Evolutionary conservation across 116 monocot genomes (phyloP), one percentile per base, ranked within the genome.

Genomic region (Papilionanthe hybrid): DNA sequence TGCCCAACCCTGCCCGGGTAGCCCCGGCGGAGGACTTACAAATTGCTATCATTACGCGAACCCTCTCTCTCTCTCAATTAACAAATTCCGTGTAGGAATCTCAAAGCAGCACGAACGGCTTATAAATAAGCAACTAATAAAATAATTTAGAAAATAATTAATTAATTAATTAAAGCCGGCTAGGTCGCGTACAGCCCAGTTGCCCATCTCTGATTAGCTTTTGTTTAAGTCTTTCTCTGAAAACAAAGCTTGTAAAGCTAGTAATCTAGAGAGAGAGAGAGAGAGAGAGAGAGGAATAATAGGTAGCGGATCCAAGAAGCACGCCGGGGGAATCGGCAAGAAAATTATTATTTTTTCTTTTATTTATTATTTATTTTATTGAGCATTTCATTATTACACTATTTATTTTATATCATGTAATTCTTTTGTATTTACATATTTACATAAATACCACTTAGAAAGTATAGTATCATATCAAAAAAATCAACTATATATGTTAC

Each of bases 291-390:
- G 72, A 78, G 73, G 73, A 75, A 78, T 63, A 74, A 84, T 80
- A 83, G 83, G 78, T 86, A 30, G 72, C 81, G 32, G 81, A 84
- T 82, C 86, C 84, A 55, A 80, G 84, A 86, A 75, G 84, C 86
- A 86, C 82, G 86, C 84, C 82, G 82, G 84, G 84, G 53, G 78
- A 86, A 84, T 82, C 79, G 72, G 88, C 74, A 9, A 17, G 48
- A 44, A 10, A 43, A 72, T n/a, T n/a, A n/a, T n/a, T n/a, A n/a
- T n/a, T n/a, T n/a, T n/a, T n/a, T n/a, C n/a, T n/a, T n/a, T n/a
- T n/a, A 37, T 37, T 71, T 13, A 71, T 15, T 32, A 29, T 68
- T 37, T 37, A 37, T 37, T 37, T 37, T 4, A 37, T 3, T 3
- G 37, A 4, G 3, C 37, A 37, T 37, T 37, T n/a, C n/a, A n/a